These are phyloP conservation scores for Leccinum subgranulosum DNA, from an alignment of 768 basidiomycete species.

Conservation along the genomic window DNA sequence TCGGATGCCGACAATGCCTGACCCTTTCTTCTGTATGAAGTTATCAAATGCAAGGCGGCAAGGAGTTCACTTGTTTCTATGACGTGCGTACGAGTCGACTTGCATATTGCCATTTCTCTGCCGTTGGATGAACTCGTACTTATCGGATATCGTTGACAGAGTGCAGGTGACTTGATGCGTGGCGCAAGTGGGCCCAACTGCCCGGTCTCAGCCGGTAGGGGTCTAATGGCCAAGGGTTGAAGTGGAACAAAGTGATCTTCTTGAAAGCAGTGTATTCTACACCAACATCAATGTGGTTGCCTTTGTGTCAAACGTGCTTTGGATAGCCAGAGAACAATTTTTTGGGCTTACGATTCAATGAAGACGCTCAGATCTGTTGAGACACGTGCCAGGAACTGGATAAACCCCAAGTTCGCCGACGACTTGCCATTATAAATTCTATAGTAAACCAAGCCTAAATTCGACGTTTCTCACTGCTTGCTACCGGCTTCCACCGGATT, in stretches of 20 bases:
- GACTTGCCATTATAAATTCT: background rate
- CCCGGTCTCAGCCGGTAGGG: no score
- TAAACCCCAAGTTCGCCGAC: background rate
- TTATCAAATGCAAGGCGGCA: no score
- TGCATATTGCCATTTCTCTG: background rate
- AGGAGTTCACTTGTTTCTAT: no score
- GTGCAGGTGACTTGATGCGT: no score
- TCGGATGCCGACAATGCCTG: background rate
- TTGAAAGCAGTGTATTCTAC: background rate
- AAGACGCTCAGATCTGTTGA: background rate
- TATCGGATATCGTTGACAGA: background rate
- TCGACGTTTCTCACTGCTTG: background rate
- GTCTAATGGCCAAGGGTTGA: background rate
- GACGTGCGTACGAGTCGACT: background rate
- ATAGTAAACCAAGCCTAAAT: background rate
- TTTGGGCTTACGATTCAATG: no score
- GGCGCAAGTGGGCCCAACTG: no score
- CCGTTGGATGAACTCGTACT: background rate
- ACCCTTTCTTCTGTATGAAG: background rate
- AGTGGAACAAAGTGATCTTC: background rate
- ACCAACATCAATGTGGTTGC: background rate
- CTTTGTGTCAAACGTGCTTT: background rate
- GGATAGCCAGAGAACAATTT: background rate
- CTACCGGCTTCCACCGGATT: conserved; percentile 2
- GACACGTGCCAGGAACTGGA: no score